Percentiles rank a stretch among this genome's conserved stretches.
Evolutionary conservation across 116 monocot genomes (phyloP).

Genomic region (Phalaenopsis hybrid): DNA sequence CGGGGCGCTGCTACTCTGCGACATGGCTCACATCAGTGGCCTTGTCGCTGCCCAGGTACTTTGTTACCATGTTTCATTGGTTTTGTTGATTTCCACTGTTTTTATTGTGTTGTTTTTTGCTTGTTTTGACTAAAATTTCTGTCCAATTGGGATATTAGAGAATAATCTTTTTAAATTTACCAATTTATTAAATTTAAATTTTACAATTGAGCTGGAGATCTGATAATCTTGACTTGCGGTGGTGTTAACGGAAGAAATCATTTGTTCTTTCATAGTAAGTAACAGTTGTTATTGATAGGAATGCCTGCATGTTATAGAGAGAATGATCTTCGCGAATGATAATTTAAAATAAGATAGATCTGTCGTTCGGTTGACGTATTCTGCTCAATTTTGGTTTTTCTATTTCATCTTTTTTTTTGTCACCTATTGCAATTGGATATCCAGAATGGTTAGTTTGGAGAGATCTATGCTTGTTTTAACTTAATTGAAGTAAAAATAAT

Average conservation of each 20-base stretch:
- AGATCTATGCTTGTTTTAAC: no score
- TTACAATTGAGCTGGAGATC: neutral
- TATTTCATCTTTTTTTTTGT: no score
- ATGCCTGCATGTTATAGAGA: neutral
- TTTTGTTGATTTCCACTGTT: conserved; percentile 39
- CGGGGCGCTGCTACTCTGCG: conserved; percentile 80
- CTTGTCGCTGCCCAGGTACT: conserved; percentile 93
- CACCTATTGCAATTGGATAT: no score
- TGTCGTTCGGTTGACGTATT: neutral
- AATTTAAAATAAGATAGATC: neutral
- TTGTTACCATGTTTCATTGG: neutral
- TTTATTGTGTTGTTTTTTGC: neutral
- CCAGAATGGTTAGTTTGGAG: no score
- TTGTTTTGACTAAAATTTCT: neutral
- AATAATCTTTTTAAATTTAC: neutral
- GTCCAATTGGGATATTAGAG: neutral
- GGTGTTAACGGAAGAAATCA: neutral
- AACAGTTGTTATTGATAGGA: neutral
- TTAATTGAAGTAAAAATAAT: no score
- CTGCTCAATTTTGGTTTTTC: no score
- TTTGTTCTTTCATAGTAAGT: neutral
- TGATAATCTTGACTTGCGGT: neutral
- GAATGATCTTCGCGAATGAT: neutral
- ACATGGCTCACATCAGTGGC: conserved; percentile 97
- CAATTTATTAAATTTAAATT: neutral